Evolutionary conservation across 345 rosid genomes (phyloP).

Genomic region (Arabidopsis suecica): DNA sequence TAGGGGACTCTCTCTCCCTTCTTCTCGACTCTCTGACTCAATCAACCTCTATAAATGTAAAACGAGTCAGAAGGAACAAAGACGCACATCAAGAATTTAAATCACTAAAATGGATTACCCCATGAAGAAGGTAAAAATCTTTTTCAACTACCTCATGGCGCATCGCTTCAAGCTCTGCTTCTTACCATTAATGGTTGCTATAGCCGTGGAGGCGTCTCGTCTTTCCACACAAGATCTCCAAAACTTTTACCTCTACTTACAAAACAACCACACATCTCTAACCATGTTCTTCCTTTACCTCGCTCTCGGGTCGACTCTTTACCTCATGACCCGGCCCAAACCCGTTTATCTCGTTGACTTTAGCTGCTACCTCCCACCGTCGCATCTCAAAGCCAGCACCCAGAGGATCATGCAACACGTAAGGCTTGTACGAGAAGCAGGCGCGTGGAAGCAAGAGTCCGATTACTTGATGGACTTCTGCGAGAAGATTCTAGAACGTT

Average conservation of each 20-base stretch:
- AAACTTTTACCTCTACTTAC: constrained; percentile 31
- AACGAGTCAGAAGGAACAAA: constrained; percentile 20
- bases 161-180: constrained; percentile 36
- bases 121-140: constrained; percentile 14
- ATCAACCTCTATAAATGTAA: constrained; percentile 42
- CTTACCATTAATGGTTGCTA: not conserved
- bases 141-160: constrained; percentile 15
- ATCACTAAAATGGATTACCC: constrained; percentile 23
- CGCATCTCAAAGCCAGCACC: constrained; percentile 41
- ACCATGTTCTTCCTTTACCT: constrained; percentile 27
- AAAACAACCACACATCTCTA: constrained; percentile 35
- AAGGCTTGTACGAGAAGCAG: constrained; percentile 31
- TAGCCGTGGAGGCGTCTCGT: constrained; percentile 26
- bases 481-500: constrained; percentile 46
- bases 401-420: constrained; percentile 39
- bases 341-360: constrained; percentile 45
- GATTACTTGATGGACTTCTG: constrained; percentile 47
- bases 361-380: constrained; percentile 44
- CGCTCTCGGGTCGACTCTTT: constrained; percentile 14
- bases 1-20: not conserved
- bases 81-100: constrained; percentile 26
- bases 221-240: constrained; percentile 43
- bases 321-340: constrained; percentile 36
- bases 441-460: constrained; percentile 25
- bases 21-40: not conserved